These are phyloP conservation scores for Emericellopsis cladophorae DNA, from an alignment of 2,329 filamentous ascomycete genomes.

Conservation along the genomic window DNA sequence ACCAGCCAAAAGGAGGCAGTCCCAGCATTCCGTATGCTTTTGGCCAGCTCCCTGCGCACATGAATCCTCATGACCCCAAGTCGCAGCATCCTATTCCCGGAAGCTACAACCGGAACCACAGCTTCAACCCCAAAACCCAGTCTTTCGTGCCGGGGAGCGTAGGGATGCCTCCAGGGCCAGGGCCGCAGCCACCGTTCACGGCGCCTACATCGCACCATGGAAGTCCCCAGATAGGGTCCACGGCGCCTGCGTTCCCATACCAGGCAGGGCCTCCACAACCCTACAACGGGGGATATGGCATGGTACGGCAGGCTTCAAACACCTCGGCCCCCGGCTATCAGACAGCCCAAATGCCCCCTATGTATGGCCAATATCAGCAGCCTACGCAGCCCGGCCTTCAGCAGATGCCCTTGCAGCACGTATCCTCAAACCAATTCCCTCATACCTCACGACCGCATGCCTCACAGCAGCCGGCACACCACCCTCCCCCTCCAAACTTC, in stretches of 20 bases:
- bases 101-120: slow-evolving; percentile 63
- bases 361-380: slow-evolving; percentile 20
- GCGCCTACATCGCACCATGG: slow-evolving; percentile 35
- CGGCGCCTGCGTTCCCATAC: slow-evolving; percentile 37
- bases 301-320: slow-evolving; percentile 44
- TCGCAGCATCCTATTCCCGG: slow-evolving; percentile 74
- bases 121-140: slow-evolving; percentile 90
- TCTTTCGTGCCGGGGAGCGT: slow-evolving; percentile 64
- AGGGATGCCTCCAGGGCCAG: slow-evolving; percentile 34
- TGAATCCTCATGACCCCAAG: slow-evolving; percentile 58
- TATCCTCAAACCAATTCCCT: slow-evolving; percentile 5
- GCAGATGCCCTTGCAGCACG: slow-evolving; percentile 3
- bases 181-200: slow-evolving; percentile 33
- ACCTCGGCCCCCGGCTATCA: slow-evolving; percentile 40
- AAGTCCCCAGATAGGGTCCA: slow-evolving; percentile 39
- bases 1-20: slow-evolving; percentile 4
- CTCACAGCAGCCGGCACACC: slow-evolving; percentile 19
- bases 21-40: slow-evolving; percentile 53
- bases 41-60: slow-evolving; percentile 62
- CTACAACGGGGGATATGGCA: slow-evolving; percentile 37
- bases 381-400: slow-evolving; percentile 17
- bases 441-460: too few relatives aligned
- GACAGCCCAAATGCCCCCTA: slow-evolving; percentile 12
- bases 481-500: slow-evolving; percentile 26
- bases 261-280: slow-evolving; percentile 32